Base-by-base conservation (phyloP, 106 monocot species). In the Dendrobium nobile region DNA sequence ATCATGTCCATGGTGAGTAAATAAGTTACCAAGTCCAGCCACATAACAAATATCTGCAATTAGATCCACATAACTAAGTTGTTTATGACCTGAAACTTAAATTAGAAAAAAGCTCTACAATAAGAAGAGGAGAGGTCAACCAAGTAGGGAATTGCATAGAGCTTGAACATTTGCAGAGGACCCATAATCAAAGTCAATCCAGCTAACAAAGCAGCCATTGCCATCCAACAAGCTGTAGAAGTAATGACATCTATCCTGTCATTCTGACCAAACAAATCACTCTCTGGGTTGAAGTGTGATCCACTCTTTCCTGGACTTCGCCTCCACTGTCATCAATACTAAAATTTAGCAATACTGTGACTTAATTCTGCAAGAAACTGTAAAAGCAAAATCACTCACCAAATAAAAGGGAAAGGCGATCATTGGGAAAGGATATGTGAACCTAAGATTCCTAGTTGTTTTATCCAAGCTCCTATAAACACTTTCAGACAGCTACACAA, bases 301-400 rank as follows among this genome's bases (percentile, higher is more conserved):
- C 95, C 92, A 37, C 75, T 83, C 81, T 95, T 95, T 59, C 92
- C 92, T 1, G 95, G 95, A 64, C 79, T 92, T 61, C 92, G 88
- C 11, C 0, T 15, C 87, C 85, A 91, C 95, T 90, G 78, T 41
- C 47, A 47, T 75, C 27, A 78, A 72, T 28, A 31, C 78, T 51
- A 40, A 22, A 1, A 22, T 9, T 33, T 24, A 75, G 41, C 27
- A 10, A 22, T 19, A 22, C 6, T 22, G 27, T 61, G 61, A 75
- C 3, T 0, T 44, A 47, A 47, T 54, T 72, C 64, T 41, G 55
- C n/a, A 17, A 19, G 26, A 19, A 64, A 73, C 26, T 73, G 58
- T 43, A 20, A 58, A 18, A 6, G 7, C 15, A 59, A 33, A 79
- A 37, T 61, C 67, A 20, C 89, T 91, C 72, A 94, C 91, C 81